Evolutionary conservation across 306 rosid genomes (phyloP).

Genomic region (Castanea crenata): DNA sequence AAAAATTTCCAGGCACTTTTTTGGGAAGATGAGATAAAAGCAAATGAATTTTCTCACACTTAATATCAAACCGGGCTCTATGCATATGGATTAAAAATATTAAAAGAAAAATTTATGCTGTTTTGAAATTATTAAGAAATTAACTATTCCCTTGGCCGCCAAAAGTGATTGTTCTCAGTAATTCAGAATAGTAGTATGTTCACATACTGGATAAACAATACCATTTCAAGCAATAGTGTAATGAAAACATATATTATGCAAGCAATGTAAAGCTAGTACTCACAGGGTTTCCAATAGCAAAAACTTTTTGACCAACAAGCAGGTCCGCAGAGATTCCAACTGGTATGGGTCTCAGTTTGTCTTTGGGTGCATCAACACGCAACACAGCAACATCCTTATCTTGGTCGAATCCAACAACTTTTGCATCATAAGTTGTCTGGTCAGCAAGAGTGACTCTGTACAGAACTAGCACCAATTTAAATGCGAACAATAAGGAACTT

Average conservation of each 20-base stretch:
- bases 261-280: slow-evolving; percentile 26
- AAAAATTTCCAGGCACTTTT: background rate
- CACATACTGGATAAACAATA: background rate
- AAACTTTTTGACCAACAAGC: slow-evolving; percentile 99
- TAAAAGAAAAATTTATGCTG: background rate
- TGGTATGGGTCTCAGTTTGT: slow-evolving; percentile 85
- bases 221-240: background rate
- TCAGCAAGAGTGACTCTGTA: slow-evolving; percentile 97
- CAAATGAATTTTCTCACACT: background rate
- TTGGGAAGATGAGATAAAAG: background rate
- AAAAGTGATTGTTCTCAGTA: background rate
- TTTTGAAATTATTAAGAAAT: background rate
- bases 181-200: slow-evolving; percentile 5
- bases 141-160: background rate
- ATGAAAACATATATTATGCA: background rate
- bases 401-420: slow-evolving; percentile 96
- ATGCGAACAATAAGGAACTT: slow-evolving; percentile 20
- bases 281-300: slow-evolving; percentile 97
- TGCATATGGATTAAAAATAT: background rate
- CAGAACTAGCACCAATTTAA: slow-evolving; percentile 42
- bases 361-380: slow-evolving; percentile 81
- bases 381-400: slow-evolving; percentile 98
- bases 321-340: slow-evolving; percentile 84
- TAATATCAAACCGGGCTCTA: background rate
- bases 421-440: slow-evolving; percentile 85